A percentile compares a stretch with the other conserved stretches of the same genome.
These are phyloP conservation scores for Glutinoglossum americanum DNA, from an alignment of 495 filamentous ascomycete species.

Conservation along the genomic window DNA sequence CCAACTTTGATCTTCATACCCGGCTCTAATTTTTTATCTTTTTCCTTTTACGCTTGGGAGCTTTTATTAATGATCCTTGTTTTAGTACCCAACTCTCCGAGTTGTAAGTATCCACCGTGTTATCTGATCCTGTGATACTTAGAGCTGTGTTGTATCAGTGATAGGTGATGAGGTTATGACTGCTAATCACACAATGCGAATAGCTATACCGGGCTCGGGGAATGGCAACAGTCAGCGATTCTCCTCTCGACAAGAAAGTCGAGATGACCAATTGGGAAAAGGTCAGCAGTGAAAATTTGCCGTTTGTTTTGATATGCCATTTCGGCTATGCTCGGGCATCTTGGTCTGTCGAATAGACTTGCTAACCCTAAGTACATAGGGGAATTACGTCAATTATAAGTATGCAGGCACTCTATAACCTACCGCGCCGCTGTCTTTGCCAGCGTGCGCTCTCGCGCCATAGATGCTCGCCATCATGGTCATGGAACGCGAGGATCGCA, in stretches of 20 bases:
- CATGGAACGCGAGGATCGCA: not conserved
- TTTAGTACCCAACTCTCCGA: conserved; percentile 28
- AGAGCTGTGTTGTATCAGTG: not conserved
- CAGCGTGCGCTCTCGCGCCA: not conserved
- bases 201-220: conserved; percentile 19
- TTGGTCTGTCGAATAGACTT: not conserved
- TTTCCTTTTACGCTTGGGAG: not conserved
- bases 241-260: conserved; percentile 52
- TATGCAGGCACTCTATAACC: conserved; percentile 15
- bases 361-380: conserved; percentile 17
- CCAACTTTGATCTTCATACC: not conserved
- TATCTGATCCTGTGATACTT: not conserved
- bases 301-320: not conserved
- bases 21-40: not conserved
- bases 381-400: conserved; percentile 66
- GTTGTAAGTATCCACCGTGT: conserved; percentile 24
- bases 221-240: conserved; percentile 39
- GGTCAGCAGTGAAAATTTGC: conserved; percentile 16
- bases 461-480: not conserved
- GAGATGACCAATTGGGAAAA: conserved; percentile 64
- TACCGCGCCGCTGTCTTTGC: not conserved
- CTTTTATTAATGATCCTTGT: conserved; percentile 13
- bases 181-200: conserved; percentile 12
- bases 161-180: not conserved
- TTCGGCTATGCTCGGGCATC: not conserved